phyloP scores from a whole-genome alignment of 2,329 filamentous ascomycete species.

The Paraphoma chrysanthemicola region DNA sequence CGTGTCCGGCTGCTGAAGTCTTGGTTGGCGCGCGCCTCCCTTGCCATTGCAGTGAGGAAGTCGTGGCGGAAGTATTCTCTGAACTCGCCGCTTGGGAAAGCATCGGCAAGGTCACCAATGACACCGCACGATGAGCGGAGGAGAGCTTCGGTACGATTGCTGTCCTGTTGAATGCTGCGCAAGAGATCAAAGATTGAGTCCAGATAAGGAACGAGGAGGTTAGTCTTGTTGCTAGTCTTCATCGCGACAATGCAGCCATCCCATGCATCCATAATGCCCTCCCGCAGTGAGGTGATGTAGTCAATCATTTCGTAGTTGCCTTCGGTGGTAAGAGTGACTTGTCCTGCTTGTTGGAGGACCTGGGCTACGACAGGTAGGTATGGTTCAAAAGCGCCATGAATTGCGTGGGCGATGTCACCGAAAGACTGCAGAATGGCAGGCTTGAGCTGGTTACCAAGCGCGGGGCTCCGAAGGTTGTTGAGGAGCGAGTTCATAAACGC shows the following conservation, averaged over 20 bases:
- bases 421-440: slow-evolving; percentile 98
- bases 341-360: slow-evolving; percentile 90
- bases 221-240: slow-evolving; percentile 79
- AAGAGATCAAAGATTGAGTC: slow-evolving; percentile 87
- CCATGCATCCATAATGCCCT: slow-evolving; percentile 99
- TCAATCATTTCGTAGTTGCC: slow-evolving; percentile 94
- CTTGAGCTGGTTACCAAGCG: slow-evolving; percentile 95
- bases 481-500: slow-evolving; percentile 98
- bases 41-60: slow-evolving; percentile 88
- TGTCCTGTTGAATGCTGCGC: slow-evolving; percentile 78
- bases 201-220: slow-evolving; percentile 77
- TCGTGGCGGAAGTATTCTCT: slow-evolving; percentile 85
- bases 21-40: slow-evolving; percentile 87
- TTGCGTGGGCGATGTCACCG: slow-evolving; percentile 95
- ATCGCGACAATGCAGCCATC: slow-evolving; percentile 94
- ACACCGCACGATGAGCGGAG: slow-evolving; percentile 97
- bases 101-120: slow-evolving; percentile 92
- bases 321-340: slow-evolving; percentile 78
- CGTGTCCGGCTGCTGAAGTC: slow-evolving; percentile 86
- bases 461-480: slow-evolving; percentile 86
- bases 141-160: slow-evolving; percentile 88
- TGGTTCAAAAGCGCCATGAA: slow-evolving; percentile 88
- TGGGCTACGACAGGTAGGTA: slow-evolving; percentile 92
- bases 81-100: slow-evolving; percentile 90
- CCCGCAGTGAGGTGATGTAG: slow-evolving; percentile 91